Conservation (phyloP, 768 basidiomycete genomes). For the Boletus edulis region DNA sequence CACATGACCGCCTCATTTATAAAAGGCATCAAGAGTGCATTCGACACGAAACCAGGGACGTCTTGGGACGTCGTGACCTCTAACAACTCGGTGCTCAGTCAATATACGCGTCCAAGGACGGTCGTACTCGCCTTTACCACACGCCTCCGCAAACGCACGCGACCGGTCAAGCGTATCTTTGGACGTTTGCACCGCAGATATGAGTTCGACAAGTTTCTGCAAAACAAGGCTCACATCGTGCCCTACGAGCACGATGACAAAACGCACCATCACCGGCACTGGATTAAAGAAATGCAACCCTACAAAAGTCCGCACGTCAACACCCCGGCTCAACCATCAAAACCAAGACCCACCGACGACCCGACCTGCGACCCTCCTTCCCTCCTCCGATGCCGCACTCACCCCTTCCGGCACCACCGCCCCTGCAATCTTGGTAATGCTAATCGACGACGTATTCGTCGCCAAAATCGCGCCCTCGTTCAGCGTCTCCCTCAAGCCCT, state of each 20-base stretch:
- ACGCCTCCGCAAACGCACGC: slow-evolving; percentile 78
- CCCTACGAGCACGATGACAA: not conserved
- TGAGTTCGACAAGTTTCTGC: slow-evolving; percentile 93
- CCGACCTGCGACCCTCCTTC: slow-evolving; percentile 61
- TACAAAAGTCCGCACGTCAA: slow-evolving; percentile 25
- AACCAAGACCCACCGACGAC: slow-evolving; percentile 65
- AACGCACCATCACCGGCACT: slow-evolving; percentile 87
- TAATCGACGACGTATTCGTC: slow-evolving; percentile 92
- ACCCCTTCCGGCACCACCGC: slow-evolving; percentile 62
- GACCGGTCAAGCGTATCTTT: slow-evolving; percentile 72
- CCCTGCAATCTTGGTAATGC: slow-evolving; percentile 90
- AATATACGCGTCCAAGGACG: not conserved
- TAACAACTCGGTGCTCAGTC: slow-evolving; percentile 28
- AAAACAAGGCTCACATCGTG: not conserved
- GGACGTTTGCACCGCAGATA: slow-evolving; percentile 90
- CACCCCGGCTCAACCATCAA: not conserved
- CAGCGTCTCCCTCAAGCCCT: slow-evolving; percentile 61
- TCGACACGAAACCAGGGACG: slow-evolving; percentile 94
- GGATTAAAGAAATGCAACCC: slow-evolving; percentile 96
- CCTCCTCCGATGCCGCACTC: slow-evolving; percentile 58
- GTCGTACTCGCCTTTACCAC: slow-evolving; percentile 69
- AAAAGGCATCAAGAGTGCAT: slow-evolving; percentile 94
- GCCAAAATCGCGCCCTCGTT: slow-evolving; percentile 79
- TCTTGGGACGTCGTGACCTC: slow-evolving; percentile 91
- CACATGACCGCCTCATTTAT: slow-evolving; percentile 97